A percentile compares a stretch with the other conserved stretches of the same genome.
Conservation (phyloP, 345 rosid species). For the Eucalyptus sp. region DNA sequence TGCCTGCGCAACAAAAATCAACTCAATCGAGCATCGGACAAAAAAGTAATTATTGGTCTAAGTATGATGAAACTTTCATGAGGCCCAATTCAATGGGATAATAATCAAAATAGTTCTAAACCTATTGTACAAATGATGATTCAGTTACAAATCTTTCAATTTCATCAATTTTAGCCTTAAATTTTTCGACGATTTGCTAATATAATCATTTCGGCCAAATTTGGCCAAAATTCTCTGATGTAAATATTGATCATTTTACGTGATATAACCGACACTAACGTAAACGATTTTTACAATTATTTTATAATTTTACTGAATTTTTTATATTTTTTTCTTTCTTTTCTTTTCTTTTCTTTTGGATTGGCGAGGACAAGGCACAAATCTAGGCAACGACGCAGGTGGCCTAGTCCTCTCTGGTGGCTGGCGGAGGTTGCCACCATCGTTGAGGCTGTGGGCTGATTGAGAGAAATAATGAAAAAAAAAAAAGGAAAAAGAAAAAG, state of each 20-base stretch:
- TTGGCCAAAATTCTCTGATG: accelerated
- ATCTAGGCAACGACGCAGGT: accelerated
- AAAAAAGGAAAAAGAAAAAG: too few relatives aligned
- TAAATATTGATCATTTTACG: accelerated
- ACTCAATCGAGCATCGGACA: not conserved
- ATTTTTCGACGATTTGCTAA: too few relatives aligned
- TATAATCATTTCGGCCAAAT: not conserved
- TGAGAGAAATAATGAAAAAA: not conserved
- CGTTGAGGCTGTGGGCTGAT: not conserved
- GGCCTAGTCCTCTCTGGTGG: not conserved
- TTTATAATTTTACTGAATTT: too few relatives aligned
- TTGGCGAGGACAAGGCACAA: not conserved
- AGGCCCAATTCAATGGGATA: not conserved
- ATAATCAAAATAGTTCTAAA: too few relatives aligned
- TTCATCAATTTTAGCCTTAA: not conserved
- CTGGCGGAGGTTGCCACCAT: accelerated
- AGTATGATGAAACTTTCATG: not conserved
- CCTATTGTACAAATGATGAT: accelerated
- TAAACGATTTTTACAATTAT: too few relatives aligned
- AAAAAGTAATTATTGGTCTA: not conserved
- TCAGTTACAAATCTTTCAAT: accelerated
- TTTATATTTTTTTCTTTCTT: accelerated
- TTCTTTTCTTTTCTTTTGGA: not conserved
- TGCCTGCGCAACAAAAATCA: not conserved
- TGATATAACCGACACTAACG: accelerated